phyloP scores from a whole-genome alignment of 2,329 filamentous ascomycete genomes.

The Aspergillus neotritici region DNA sequence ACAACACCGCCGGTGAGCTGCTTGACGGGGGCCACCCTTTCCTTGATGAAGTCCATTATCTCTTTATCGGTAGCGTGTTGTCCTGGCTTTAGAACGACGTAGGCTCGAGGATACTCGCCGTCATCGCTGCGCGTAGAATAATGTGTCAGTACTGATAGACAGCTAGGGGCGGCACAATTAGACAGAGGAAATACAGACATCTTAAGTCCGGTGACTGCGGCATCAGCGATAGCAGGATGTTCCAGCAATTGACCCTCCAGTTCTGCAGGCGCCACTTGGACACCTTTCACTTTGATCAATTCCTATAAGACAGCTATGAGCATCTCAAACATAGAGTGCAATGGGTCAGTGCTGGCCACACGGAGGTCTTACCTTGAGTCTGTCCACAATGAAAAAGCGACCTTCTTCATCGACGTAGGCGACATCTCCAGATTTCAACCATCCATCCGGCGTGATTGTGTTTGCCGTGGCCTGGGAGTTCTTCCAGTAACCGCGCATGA shows the following conservation, averaged over 20 bases:
- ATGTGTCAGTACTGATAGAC: background rate
- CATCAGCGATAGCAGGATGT: conserved; percentile 56
- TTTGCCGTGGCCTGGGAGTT: conserved; percentile 62
- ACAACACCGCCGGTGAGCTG: conserved; percentile 64
- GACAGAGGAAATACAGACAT: conserved; percentile 29
- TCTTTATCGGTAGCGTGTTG: conserved; percentile 47
- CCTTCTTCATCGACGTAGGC: conserved; percentile 55
- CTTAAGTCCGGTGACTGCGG: conserved; percentile 61
- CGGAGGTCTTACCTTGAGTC: conserved; percentile 55
- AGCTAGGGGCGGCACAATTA: too few relatives aligned
- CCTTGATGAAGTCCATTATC: conserved; percentile 59
- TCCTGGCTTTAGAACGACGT: conserved; percentile 53
- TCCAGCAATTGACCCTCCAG: conserved; percentile 54
- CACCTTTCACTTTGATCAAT: conserved; percentile 58
- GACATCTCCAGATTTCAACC: conserved; percentile 68
- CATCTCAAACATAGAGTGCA: too few relatives aligned
- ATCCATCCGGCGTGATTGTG: conserved; percentile 58
- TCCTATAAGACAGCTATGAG: conserved; percentile 35
- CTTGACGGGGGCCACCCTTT: conserved; percentile 61
- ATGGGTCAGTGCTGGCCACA: too few relatives aligned
- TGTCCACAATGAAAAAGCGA: conserved; percentile 64
- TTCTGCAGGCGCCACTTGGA: conserved; percentile 58
- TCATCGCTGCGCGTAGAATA: conserved; percentile 39
- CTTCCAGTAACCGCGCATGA: conserved; percentile 73
- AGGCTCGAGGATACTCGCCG: conserved; percentile 62